phyloP scores from a whole-genome alignment of 768 basidiomycete genomes.

The Phaeolepiota aurea region DNA sequence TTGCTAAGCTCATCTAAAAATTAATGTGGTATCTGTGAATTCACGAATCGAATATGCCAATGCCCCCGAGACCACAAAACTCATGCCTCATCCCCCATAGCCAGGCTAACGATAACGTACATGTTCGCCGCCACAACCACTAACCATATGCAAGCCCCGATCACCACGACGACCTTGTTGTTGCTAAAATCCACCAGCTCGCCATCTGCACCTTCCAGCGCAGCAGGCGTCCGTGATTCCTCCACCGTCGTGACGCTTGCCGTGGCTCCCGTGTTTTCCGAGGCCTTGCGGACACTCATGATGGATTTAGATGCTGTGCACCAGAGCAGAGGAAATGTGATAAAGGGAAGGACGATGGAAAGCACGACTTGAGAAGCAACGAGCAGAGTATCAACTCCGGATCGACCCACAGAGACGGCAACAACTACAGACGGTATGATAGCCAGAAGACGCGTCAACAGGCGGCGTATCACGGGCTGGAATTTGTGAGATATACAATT shows the following conservation, averaged over 20 bases:
- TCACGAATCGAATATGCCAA: no score
- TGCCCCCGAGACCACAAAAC: no score
- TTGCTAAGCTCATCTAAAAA: no score
- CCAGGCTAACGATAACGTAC: slow-evolving; percentile 65
- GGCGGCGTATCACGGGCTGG: slow-evolving; percentile 69
- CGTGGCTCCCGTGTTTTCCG: slow-evolving; percentile 32
- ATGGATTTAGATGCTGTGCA: slow-evolving; percentile 63
- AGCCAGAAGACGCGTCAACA: slow-evolving; percentile 74
- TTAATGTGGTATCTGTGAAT: no score
- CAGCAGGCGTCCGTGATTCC: slow-evolving; percentile 1
- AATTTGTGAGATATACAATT: background rate
- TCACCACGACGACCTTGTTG: slow-evolving; percentile 34
- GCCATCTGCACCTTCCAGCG: slow-evolving; percentile 16
- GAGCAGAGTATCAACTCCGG: slow-evolving; percentile 71
- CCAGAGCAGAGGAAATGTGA: slow-evolving; percentile 74
- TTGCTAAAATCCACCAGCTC: slow-evolving; percentile 58
- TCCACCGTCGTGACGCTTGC: background rate
- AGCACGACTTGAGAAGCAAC: slow-evolving; percentile 82
- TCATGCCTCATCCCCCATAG: slow-evolving; percentile 7
- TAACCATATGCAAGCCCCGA: slow-evolving; percentile 57
- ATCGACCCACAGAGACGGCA: slow-evolving; percentile 59
- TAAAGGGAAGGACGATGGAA: slow-evolving; percentile 77
- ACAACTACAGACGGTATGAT: slow-evolving; percentile 79
- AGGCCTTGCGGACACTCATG: slow-evolving; percentile 55
- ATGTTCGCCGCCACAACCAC: slow-evolving; percentile 64